These are phyloP conservation scores for Melastoma candidum DNA, from an alignment of 441 rosid genomes.

Conservation along the genomic window DNA sequence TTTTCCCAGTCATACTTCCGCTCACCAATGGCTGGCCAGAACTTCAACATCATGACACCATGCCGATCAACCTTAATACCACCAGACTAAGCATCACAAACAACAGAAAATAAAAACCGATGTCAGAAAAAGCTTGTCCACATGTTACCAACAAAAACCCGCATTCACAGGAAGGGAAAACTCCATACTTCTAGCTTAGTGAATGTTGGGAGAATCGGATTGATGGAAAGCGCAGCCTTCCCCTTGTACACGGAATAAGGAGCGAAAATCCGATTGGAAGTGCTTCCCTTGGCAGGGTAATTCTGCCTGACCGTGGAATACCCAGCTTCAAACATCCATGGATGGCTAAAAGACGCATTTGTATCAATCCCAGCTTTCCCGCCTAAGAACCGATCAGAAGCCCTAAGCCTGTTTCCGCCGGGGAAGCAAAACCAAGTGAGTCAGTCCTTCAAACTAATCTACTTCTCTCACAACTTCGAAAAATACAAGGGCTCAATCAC, in stretches of 20 bases:
- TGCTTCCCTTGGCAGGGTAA: constrained; percentile 27
- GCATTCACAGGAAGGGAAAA: not conserved
- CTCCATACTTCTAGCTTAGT: constrained; percentile 29
- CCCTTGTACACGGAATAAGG: constrained; percentile 79
- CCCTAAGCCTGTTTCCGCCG: constrained; percentile 29
- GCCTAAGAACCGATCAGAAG: constrained; percentile 17
- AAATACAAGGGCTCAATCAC: too few relatives aligned
- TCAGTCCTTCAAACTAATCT: too few relatives aligned
- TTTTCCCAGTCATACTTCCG: constrained; percentile 82
- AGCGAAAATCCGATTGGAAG: constrained; percentile 47
- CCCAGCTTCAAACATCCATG: constrained; percentile 25
- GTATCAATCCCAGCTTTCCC: constrained; percentile 19
- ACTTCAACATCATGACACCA: constrained; percentile 66
- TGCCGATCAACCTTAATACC: constrained; percentile 45
- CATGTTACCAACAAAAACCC: not conserved
- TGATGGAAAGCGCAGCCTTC: constrained; percentile 74
- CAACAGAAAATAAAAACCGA: constrained; percentile 5
- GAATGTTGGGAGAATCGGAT: constrained; percentile 70
- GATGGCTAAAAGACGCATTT: constrained; percentile 26
- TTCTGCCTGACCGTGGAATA: constrained; percentile 29
- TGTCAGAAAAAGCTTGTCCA: not conserved
- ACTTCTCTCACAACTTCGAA: too few relatives aligned
- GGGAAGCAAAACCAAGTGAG: too few relatives aligned
- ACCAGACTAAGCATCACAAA: constrained; percentile 41
- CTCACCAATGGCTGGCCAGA: constrained; percentile 75